Percentiles rank a stretch among this genome's conserved stretches.
These are phyloP conservation scores for Aspergillus nanangensis DNA, from an alignment of 495 filamentous ascomycete species.

Conservation along the genomic window DNA sequence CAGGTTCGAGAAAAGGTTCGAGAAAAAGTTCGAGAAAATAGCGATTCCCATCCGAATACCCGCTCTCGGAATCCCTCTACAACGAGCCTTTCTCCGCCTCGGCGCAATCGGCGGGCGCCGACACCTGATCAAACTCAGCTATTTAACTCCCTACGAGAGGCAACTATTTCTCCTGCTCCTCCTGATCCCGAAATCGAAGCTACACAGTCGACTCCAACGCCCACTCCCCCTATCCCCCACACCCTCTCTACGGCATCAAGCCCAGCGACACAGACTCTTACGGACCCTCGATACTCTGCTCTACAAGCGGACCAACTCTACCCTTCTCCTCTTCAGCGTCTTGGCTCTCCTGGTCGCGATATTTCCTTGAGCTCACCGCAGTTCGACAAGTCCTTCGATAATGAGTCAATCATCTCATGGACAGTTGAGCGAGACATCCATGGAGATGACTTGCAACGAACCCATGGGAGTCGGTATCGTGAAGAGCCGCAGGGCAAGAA, in stretches of 20 bases:
- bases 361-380: slow-evolving; percentile 18
- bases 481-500: slow-evolving; percentile 25
- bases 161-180: slow-evolving; percentile 16
- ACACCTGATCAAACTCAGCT: slow-evolving; percentile 42
- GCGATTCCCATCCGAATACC: slow-evolving; percentile 1
- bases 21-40: slow-evolving; percentile 17
- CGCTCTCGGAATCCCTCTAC: slow-evolving; percentile 9
- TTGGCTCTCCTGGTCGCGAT: slow-evolving; percentile 8
- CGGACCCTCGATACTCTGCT: slow-evolving; percentile 15
- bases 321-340: slow-evolving; percentile 27
- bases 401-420: slow-evolving; percentile 35
- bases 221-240: slow-evolving; percentile 34
- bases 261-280: slow-evolving; percentile 15
- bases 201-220: slow-evolving; percentile 29
- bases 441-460: slow-evolving; percentile 35
- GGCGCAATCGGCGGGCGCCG: slow-evolving; percentile 27
- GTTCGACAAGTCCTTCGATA: slow-evolving; percentile 26
- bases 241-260: slow-evolving; percentile 33
- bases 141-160: slow-evolving; percentile 25
- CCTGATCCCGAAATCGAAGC: slow-evolving; percentile 4
- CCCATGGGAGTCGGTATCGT: slow-evolving; percentile 22
- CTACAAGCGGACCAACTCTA: slow-evolving; percentile 26
- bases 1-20: slow-evolving; percentile 15
- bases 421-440: slow-evolving; percentile 41
- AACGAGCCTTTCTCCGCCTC: slow-evolving; percentile 13